These are phyloP conservation scores for Citrullus mucosospermus DNA, from an alignment of 306 rosid species.

Conservation along the genomic window DNA sequence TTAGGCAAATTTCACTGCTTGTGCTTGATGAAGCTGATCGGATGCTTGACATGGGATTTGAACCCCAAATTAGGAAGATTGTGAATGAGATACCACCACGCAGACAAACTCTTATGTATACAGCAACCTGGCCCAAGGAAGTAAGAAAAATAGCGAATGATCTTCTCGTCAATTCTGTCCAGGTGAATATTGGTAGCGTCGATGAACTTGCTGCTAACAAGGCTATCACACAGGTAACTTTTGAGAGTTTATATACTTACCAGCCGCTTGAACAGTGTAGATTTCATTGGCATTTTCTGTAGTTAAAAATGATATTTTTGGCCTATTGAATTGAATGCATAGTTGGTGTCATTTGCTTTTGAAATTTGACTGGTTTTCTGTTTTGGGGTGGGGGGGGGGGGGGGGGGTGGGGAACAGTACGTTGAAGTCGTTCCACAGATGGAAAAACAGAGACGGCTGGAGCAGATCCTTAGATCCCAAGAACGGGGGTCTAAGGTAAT, in stretches of 20 bases:
- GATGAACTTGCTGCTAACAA: slow-evolving; percentile 97
- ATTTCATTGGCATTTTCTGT: not conserved
- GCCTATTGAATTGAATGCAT: not conserved
- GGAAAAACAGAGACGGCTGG: slow-evolving; percentile 97
- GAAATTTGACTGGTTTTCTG: not conserved
- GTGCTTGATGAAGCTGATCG: slow-evolving; percentile 99
- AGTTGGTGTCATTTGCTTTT: not conserved
- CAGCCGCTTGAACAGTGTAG: not conserved
- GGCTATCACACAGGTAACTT: slow-evolving; percentile 82
- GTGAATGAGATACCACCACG: slow-evolving; percentile 94
- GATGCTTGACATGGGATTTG: slow-evolving; percentile 99
- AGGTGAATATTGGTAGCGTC: slow-evolving; percentile 90
- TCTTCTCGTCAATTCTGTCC: slow-evolving; percentile 92
- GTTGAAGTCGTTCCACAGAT: slow-evolving; percentile 95
- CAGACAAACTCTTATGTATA: slow-evolving; percentile 96
- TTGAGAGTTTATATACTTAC: not conserved
- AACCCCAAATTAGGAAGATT: slow-evolving; percentile 95
- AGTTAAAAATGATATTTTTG: not conserved
- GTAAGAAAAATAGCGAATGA: slow-evolving; percentile 91
- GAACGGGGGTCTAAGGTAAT: slow-evolving; percentile 88
- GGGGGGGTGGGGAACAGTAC: slow-evolving; percentile 34
- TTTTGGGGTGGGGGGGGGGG: not conserved
- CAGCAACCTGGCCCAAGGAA: slow-evolving; percentile 99
- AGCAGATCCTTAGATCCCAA: slow-evolving; percentile 88
- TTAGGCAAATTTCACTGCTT: slow-evolving; percentile 85